phyloP scores from a whole-genome alignment of 2,329 filamentous ascomycete species.

The Knufia petricola region DNA sequence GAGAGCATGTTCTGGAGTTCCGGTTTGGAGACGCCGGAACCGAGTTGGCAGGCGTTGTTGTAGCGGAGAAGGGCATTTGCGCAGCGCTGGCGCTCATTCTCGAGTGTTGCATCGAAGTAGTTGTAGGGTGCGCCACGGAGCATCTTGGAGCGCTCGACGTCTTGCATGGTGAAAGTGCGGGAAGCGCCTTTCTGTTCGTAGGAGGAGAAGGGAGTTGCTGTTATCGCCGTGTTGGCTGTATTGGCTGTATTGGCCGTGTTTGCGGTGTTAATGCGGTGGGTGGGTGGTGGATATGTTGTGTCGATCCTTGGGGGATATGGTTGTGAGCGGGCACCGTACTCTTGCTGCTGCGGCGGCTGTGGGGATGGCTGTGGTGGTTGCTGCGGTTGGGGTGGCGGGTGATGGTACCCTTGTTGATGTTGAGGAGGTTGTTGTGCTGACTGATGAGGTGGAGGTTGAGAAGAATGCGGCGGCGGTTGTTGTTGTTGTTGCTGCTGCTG shows the following conservation, averaged over 20 bases:
- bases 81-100: constrained; percentile 77
- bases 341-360: constrained; percentile 3
- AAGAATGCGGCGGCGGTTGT: constrained; percentile 1
- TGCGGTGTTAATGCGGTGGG: constrained; percentile 1
- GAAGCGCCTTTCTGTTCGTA: constrained; percentile 12
- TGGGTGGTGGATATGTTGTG: constrained; percentile 8
- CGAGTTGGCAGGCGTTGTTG: constrained; percentile 72
- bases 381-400: background rate
- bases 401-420: constrained; percentile 2
- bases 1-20: constrained; percentile 30
- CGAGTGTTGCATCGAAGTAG: constrained; percentile 66
- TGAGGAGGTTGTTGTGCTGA: background rate
- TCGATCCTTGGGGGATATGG: constrained; percentile 5
- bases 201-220: constrained; percentile 2
- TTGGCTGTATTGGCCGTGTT: constrained; percentile 3
- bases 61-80: constrained; percentile 72
- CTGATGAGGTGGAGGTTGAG: background rate
- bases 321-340: background rate
- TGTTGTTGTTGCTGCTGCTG: background rate
- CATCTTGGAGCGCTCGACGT: constrained; percentile 85
- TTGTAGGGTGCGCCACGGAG: constrained; percentile 67
- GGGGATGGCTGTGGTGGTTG: constrained; percentile 3
- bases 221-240: constrained; percentile 2
- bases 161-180: constrained; percentile 28
- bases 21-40: constrained; percentile 53